These are phyloP conservation scores for Phytophthora sp. DNA, from an alignment of 352 stramenopile genomes.

Conservation along the genomic window DNA sequence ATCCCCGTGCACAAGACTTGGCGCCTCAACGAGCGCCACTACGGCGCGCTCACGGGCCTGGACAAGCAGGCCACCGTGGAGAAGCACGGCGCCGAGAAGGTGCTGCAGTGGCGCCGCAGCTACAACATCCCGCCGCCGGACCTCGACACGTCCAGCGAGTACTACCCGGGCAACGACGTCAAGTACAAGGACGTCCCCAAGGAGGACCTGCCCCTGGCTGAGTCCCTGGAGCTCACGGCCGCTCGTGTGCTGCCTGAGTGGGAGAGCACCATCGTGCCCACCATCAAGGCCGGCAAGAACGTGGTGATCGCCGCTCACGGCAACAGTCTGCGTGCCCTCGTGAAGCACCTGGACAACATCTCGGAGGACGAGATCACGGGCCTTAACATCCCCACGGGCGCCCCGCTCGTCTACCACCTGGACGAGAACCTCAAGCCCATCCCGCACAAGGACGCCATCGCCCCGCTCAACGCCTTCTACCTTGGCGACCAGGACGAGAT, in stretches of 20 bases:
- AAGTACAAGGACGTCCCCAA: conserved; percentile 90
- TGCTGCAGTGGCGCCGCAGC: conserved; percentile 96
- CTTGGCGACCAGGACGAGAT: conserved; percentile 97
- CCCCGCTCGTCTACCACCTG: conserved; percentile 88
- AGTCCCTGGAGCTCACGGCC: conserved; percentile 95
- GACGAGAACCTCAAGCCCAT: conserved; percentile 89
- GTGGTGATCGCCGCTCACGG: conserved; percentile 96
- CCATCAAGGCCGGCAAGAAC: conserved; percentile 93
- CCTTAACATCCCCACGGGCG: conserved; percentile 94
- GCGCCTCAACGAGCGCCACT: conserved; percentile 92
- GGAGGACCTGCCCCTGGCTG: conserved; percentile 89
- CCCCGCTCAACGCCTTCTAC: conserved; percentile 83
- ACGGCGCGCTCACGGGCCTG: conserved; percentile 91
- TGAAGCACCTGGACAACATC: conserved; percentile 95
- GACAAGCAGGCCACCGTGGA: conserved; percentile 92
- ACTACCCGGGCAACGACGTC: conserved; percentile 93
- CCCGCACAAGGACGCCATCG: conserved; percentile 82
- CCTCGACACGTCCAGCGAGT: conserved; percentile 91
- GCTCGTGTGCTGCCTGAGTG: conserved; percentile 92
- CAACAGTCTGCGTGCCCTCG: conserved; percentile 92
- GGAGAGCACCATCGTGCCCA: conserved; percentile 91
- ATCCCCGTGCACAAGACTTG: conserved; percentile 95
- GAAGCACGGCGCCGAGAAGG: conserved; percentile 92
- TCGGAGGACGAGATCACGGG: conserved; percentile 94
- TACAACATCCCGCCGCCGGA: conserved; percentile 98